Conservation (phyloP, 345 rosid species). For the Reutealis trisperma region DNA sequence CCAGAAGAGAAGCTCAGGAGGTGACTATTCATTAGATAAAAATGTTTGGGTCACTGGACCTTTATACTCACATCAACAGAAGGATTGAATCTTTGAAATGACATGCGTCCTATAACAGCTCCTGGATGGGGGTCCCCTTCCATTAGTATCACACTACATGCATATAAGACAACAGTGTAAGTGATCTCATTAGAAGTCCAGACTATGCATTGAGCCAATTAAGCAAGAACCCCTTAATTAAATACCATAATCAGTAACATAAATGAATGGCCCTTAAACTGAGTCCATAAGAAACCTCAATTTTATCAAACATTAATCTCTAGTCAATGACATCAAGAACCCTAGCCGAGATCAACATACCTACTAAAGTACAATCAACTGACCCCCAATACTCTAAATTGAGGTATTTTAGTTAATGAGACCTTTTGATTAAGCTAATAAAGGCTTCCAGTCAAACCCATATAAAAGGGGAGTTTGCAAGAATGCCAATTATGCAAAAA, state of each 20-base stretch:
- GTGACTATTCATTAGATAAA: slow-evolving; percentile 17
- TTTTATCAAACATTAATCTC: not conserved
- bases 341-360: not conserved
- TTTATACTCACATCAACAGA: slow-evolving; percentile 76
- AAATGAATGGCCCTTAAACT: not conserved
- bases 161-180: slow-evolving; percentile 1
- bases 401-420: not conserved
- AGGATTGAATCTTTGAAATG: slow-evolving; percentile 92
- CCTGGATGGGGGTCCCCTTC: slow-evolving; percentile 95
- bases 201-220: not conserved
- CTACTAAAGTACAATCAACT: not conserved
- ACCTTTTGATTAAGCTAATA: not conserved
- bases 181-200: not conserved
- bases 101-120: slow-evolving; percentile 83
- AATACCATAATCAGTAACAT: not conserved
- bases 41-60: slow-evolving; percentile 18
- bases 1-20: slow-evolving; percentile 22
- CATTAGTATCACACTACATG: slow-evolving; percentile 65
- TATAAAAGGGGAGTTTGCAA: not conserved
- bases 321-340: not conserved
- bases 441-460: not conserved
- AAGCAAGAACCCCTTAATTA: not conserved
- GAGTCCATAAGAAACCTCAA: not conserved
- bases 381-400: not conserved
- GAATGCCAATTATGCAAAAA: not conserved